A percentile compares a stretch with the other conserved stretches of the same genome.
Evolutionary conservation across 1,139 yeast genomes (phyloP).

Genomic region (Yamadazyma pseudoaaseri): DNA sequence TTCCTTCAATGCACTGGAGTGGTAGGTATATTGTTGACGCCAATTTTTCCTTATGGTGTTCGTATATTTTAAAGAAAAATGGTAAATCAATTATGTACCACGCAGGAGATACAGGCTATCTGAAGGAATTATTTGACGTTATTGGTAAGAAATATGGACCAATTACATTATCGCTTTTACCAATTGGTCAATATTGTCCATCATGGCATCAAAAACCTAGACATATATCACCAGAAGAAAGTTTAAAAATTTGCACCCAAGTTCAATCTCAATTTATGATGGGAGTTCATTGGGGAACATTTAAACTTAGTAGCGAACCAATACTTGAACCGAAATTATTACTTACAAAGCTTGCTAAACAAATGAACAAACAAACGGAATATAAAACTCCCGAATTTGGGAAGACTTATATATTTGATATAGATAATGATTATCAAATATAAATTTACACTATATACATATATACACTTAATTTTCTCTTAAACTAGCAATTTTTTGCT

Average conservation of each 20-base stretch:
- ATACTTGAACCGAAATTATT: slow-evolving; percentile 73
- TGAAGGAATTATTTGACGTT: slow-evolving; percentile 62
- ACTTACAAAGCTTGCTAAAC: slow-evolving; percentile 24
- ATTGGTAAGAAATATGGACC: slow-evolving; percentile 67
- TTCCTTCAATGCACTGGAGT: slow-evolving; percentile 98
- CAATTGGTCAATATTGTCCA: slow-evolving; percentile 95
- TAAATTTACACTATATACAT: slow-evolving; percentile 11
- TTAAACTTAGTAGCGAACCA: slow-evolving; percentile 83
- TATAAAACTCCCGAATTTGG: slow-evolving; percentile 45
- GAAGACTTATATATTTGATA: slow-evolving; percentile 37
- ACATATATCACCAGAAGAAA: slow-evolving; percentile 81
- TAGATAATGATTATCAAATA: slow-evolving; percentile 17
- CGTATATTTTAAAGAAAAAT: slow-evolving; percentile 66
- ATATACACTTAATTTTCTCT: slow-evolving; percentile 1
- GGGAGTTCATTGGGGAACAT: slow-evolving; percentile 97
- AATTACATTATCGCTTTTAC: slow-evolving; percentile 68
- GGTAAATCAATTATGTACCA: slow-evolving; percentile 76
- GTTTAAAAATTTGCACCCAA: slow-evolving; percentile 64
- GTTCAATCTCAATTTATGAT: slow-evolving; percentile 61
- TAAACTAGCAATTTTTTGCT: slow-evolving; percentile 14
- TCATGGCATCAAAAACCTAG: slow-evolving; percentile 92
- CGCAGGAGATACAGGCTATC: slow-evolving; percentile 94
- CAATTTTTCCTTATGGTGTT: slow-evolving; percentile 84
- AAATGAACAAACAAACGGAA: slow-evolving; percentile 16
- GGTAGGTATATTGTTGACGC: slow-evolving; percentile 79